A percentile compares a stretch with the other conserved stretches of the same genome.
Evolutionary conservation across 2,329 filamentous ascomycete species (phyloP).

Genomic region (Beauveria sp.): DNA sequence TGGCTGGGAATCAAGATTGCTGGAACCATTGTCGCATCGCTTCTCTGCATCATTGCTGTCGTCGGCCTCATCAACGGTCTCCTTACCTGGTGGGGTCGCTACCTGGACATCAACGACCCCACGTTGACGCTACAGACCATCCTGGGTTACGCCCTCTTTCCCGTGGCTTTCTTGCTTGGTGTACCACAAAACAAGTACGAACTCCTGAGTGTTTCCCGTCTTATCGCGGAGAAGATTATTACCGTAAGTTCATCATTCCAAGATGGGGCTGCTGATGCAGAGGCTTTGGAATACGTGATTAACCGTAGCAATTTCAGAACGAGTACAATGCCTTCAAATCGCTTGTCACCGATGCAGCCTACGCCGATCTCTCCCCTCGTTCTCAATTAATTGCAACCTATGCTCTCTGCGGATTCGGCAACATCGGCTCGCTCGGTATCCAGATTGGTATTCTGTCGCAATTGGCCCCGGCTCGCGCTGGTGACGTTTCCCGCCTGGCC

Average conservation of each 20-base stretch:
- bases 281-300: not conserved
- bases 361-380: slow-evolving; percentile 55
- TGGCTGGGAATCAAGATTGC: slow-evolving; percentile 85
- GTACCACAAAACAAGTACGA: slow-evolving; percentile 59
- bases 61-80: slow-evolving; percentile 68
- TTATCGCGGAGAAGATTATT: slow-evolving; percentile 85
- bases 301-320: slow-evolving; percentile 39
- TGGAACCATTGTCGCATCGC: slow-evolving; percentile 69
- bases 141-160: slow-evolving; percentile 70
- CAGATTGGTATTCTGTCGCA: slow-evolving; percentile 85
- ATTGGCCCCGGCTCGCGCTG: slow-evolving; percentile 64
- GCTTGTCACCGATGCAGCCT: slow-evolving; percentile 48
- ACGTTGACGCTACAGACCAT: slow-evolving; percentile 66
- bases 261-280: not conserved
- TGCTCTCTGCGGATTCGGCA: slow-evolving; percentile 75
- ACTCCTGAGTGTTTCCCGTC: slow-evolving; percentile 63
- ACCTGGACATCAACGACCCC: slow-evolving; percentile 64
- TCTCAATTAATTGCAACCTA: slow-evolving; percentile 80
- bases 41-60: slow-evolving; percentile 78
- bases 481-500: slow-evolving; percentile 69
- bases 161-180: slow-evolving; percentile 72
- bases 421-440: slow-evolving; percentile 79
- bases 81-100: slow-evolving; percentile 76
- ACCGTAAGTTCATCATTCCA: slow-evolving; percentile 39
- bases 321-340: slow-evolving; percentile 67